Percentiles rank a stretch among this genome's conserved stretches.
Evolutionary conservation across 2,329 filamentous ascomycete species (phyloP).

Genomic region (Knoxdaviesia proteae): DNA sequence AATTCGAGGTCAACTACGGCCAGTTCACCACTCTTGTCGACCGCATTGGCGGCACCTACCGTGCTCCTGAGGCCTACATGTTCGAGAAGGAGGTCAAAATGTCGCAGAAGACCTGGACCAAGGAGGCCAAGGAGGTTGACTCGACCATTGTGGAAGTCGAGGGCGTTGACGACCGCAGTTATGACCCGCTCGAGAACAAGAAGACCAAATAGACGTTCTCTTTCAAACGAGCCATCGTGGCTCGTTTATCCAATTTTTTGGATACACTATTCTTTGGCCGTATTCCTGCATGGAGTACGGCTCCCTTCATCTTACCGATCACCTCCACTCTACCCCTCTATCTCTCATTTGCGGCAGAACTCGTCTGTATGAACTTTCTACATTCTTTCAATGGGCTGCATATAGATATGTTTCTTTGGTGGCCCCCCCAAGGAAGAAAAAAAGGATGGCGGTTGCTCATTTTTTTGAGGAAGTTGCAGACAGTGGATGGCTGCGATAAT

Average conservation of each 20-base stretch:
- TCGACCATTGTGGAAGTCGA: conserved; percentile 52
- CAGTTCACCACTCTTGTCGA: conserved; percentile 92
- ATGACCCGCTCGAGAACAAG: conserved; percentile 19
- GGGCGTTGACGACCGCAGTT: conserved; percentile 29
- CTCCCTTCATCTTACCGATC: too few relatives aligned
- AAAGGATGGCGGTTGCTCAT: too few relatives aligned
- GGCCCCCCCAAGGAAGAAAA: too few relatives aligned
- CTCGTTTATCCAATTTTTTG: background rate
- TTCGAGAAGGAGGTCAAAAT: conserved; percentile 76
- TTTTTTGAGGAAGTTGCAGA: too few relatives aligned
- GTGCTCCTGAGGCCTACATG: conserved; percentile 65
- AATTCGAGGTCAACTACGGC: conserved; percentile 53
- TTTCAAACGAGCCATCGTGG: background rate
- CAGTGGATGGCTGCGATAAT: too few relatives aligned
- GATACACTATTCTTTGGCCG: conserved; percentile 4
- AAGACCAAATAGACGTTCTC: conserved; percentile 18
- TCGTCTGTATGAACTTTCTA: too few relatives aligned
- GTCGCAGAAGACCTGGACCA: conserved; percentile 58
- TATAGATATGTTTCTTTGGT: too few relatives aligned
- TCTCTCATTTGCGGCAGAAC: too few relatives aligned
- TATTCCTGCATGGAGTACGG: conserved; percentile 5
- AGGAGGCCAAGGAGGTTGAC: conserved; percentile 59
- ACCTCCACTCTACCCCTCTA: too few relatives aligned
- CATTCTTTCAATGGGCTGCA: too few relatives aligned
- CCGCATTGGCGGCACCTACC: conserved; percentile 67